Evolutionary conservation across 192 early-diverging fungal species (phyloP).

Genomic region (Coemansia interrupta): DNA sequence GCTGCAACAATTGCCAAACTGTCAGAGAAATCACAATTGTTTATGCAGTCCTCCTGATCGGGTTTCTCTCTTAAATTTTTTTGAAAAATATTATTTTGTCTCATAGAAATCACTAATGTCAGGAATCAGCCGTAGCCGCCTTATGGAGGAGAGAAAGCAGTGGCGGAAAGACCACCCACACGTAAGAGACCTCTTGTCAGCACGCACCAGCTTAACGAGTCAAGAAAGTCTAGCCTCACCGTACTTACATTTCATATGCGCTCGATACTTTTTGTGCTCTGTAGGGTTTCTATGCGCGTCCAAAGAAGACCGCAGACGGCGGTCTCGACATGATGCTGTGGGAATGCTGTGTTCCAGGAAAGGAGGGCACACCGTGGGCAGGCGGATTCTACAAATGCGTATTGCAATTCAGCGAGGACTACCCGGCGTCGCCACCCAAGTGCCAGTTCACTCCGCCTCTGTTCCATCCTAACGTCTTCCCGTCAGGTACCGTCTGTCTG

Average conservation of each 20-base stretch:
- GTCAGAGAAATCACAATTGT: too few relatives aligned
- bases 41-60: too few relatives aligned
- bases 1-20: too few relatives aligned
- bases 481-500: conserved; percentile 94
- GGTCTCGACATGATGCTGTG: conserved; percentile 83
- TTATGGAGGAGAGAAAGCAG: conserved; percentile 94
- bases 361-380: conserved; percentile 76
- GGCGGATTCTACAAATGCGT: conserved; percentile 79
- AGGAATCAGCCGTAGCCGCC: conserved; percentile 71
- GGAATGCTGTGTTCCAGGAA: conserved; percentile 76
- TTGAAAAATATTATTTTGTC: not conserved
- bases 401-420: conserved; percentile 84
- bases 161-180: conserved; percentile 94
- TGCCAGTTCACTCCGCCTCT: conserved; percentile 75
- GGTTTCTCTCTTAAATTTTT: not conserved
- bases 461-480: conserved; percentile 96
- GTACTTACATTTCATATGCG: not conserved
- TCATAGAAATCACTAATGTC: conserved; percentile 39
- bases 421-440: conserved; percentile 84
- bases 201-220: too few relatives aligned
- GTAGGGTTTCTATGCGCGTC: conserved; percentile 87
- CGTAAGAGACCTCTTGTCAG: conserved; percentile 6
- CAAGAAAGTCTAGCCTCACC: too few relatives aligned
- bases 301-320: conserved; percentile 76
- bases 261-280: not conserved